phyloP scores from a whole-genome alignment of 2,329 filamentous ascomycete genomes.

The Shiraia bambusicola region DNA sequence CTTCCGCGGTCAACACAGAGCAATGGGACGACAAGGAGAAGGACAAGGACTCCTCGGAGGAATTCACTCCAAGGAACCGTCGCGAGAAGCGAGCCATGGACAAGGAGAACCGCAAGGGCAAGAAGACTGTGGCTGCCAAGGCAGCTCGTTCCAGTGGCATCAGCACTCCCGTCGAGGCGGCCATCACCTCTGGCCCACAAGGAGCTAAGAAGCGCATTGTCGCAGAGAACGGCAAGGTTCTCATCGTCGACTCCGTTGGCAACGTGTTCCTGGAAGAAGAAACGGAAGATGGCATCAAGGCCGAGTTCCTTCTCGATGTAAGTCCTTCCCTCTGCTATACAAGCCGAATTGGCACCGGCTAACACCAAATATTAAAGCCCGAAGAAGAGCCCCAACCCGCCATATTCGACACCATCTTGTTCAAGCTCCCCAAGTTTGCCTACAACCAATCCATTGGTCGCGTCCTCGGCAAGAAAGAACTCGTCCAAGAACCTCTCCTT shows the following conservation, averaged over 20 bases:
- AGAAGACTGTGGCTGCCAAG: slow-evolving; percentile 55
- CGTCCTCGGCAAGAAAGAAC: slow-evolving; percentile 42
- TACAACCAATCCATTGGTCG: slow-evolving; percentile 57
- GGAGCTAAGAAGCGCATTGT: slow-evolving; percentile 84
- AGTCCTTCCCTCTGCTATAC: slow-evolving; percentile 44
- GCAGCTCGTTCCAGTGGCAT: slow-evolving; percentile 56
- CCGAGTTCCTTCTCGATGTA: slow-evolving; percentile 87
- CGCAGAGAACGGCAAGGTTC: slow-evolving; percentile 91
- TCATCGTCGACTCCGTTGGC: slow-evolving; percentile 88
- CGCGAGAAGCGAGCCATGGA: slow-evolving; percentile 88
- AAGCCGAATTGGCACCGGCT: slow-evolving; percentile 7
- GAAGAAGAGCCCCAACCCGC: slow-evolving; percentile 78
- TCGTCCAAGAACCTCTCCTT: slow-evolving; percentile 40
- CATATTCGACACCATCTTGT: slow-evolving; percentile 78
- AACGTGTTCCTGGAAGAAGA: slow-evolving; percentile 95
- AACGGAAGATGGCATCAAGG: slow-evolving; percentile 78
- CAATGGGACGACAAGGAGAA: slow-evolving; percentile 38
- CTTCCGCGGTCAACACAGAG: slow-evolving; percentile 39
- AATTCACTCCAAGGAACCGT: slow-evolving; percentile 69
- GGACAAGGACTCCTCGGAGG: slow-evolving; percentile 47
- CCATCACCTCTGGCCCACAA: slow-evolving; percentile 59
- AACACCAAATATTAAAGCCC: slow-evolving; percentile 57
- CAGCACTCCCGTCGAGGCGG: slow-evolving; percentile 58
- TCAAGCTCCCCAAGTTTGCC: slow-evolving; percentile 73
- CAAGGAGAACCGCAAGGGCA: slow-evolving; percentile 71